Conservation (phyloP, 805 yeast species). For the Lachancea fermentati region DNA sequence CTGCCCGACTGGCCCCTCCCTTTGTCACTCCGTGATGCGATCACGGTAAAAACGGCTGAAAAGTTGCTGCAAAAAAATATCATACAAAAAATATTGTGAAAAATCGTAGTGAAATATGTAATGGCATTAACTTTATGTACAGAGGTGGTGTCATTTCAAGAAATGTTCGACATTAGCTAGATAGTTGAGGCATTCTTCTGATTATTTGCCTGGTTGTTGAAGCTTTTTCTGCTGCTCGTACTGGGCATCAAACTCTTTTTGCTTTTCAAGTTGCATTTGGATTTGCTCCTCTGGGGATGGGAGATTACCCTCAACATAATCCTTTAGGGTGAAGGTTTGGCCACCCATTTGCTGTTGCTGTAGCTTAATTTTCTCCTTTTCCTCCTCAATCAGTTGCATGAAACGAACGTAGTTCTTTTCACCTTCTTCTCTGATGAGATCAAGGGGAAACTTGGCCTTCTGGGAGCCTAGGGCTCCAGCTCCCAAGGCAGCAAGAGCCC, state of each 20-base stretch:
- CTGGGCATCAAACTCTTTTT: slow-evolving; percentile 34
- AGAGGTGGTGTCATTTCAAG: slow-evolving; percentile 6
- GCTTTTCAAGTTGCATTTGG: slow-evolving; percentile 39
- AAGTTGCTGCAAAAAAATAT: background rate
- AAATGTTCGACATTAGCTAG: slow-evolving; percentile 8
- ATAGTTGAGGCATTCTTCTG: background rate
- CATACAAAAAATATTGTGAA: background rate
- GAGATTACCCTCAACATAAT: slow-evolving; percentile 75
- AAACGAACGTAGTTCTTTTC: slow-evolving; percentile 81
- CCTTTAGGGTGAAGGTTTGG: slow-evolving; percentile 78
- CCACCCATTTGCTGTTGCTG: slow-evolving; percentile 77
- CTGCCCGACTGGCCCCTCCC: background rate
- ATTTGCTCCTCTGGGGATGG: slow-evolving; percentile 66
- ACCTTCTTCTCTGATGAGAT: slow-evolving; percentile 84
- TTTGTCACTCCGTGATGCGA: background rate
- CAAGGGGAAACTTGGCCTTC: slow-evolving; percentile 61
- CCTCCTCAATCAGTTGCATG: slow-evolving; percentile 79
- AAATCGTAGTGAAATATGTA: background rate
- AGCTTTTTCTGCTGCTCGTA: slow-evolving; percentile 26
- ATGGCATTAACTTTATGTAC: slow-evolving; percentile 3
- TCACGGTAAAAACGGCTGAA: background rate
- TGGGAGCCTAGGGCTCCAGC: slow-evolving; percentile 28
- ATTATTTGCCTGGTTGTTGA: background rate
- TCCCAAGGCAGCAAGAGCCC: slow-evolving; percentile 62
- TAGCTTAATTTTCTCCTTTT: slow-evolving; percentile 55